Base-by-base conservation (phyloP, 179 eudicot species). In the Drosera spatulata region DNA sequence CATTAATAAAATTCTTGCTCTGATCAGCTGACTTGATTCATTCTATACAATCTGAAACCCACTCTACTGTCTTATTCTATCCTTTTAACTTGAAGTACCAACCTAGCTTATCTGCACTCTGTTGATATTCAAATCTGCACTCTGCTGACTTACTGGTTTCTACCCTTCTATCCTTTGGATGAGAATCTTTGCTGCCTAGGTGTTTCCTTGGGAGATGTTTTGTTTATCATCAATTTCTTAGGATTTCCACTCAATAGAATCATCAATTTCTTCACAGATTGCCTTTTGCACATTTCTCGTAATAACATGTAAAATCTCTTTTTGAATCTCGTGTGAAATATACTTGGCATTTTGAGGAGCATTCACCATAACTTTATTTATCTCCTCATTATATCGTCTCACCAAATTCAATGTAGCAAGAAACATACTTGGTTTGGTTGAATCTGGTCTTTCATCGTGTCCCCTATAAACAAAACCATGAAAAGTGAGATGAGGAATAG, bases 381-480 rank as follows among this genome's bases (percentile, higher is more conserved):
- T 55, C 1, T 49, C 22, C 4, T 63, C 43, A 55, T 63, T 55
- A 12, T 42, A 54, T 2, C 3, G 11, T 1, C 44, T 53, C 39
- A 38, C 5, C 0, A 41, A 3, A 10, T 48, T 51, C 3, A 52
- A 2, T 10, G 61, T 4, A 44, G 65, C 67, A 10, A 71, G 33
- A 66, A 71, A 56, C 12, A 65, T 66, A 2, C 55, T 66, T 3
- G 15, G 47, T 6, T 65, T 65, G 7, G 1, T 43, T 10, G 61
- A 71, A 42, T 42, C 45, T 0, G 49, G 12, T 11, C n/a, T 60
- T 56, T 65, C 66, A 61, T 71, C 66, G 10, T 50, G 66, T 0
- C 74, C 74, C 12, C 65, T 59, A 47, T 45, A 58, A 2, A 65
- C 61, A 44, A 54, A 62, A 56, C 45, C 56, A 11, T 61, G 62